Percentiles rank a stretch among this genome's conserved stretches.
phyloP scores from a whole-genome alignment of 169 alveolate species.

The Plasmodium berghei region DNA sequence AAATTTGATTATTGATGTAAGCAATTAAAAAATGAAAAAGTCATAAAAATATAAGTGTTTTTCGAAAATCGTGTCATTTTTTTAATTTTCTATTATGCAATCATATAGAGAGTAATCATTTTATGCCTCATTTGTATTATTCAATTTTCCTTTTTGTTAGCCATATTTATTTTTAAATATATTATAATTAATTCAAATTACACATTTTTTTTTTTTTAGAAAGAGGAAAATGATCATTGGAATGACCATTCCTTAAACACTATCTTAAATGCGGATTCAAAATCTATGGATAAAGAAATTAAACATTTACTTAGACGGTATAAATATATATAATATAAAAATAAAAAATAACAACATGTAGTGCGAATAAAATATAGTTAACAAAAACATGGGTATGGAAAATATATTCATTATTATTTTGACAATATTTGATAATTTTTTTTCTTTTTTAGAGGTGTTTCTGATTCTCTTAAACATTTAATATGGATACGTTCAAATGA shows the following conservation, averaged over 20 bases:
- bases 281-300: constrained; percentile 53
- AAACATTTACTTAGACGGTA: constrained; percentile 56
- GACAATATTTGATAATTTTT: not conserved
- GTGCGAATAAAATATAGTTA: not conserved
- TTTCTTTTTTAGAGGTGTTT: constrained; percentile 31
- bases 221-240: constrained; percentile 64
- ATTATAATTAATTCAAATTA: not conserved
- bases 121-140: not conserved
- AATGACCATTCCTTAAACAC: constrained; percentile 36
- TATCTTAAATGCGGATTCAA: constrained; percentile 45
- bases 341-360: not conserved
- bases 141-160: not conserved
- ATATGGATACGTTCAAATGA: constrained; percentile 66
- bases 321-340: not conserved
- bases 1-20: constrained; percentile 43
- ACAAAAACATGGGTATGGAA: too few relatives aligned
- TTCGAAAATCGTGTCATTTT: not conserved
- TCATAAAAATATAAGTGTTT: not conserved
- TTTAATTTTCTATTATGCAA: not conserved
- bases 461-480: constrained; percentile 55
- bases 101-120: not conserved
- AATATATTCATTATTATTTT: not conserved
- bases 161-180: not conserved
- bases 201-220: not conserved
- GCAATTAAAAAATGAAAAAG: not conserved